Conservation (phyloP, 129 eudicot species). For the Scalesia atractyloides region DNA sequence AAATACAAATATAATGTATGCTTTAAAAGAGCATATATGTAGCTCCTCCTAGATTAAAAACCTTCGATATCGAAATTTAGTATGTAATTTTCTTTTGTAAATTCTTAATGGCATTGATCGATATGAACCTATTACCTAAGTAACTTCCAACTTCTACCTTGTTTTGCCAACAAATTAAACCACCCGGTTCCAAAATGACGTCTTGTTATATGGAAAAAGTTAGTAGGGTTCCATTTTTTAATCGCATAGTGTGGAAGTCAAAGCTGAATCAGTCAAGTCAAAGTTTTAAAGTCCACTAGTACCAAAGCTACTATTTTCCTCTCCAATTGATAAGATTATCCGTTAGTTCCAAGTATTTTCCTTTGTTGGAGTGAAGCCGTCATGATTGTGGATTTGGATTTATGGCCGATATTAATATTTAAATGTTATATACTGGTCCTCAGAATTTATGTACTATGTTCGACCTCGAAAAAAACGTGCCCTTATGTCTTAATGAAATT, state of each 20-base stretch:
- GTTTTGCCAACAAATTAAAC: neutral
- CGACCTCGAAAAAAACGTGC: no score
- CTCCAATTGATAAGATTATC: neutral
- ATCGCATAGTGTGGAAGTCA: neutral
- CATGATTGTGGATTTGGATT: neutral
- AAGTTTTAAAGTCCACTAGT: neutral
- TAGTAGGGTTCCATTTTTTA: neutral
- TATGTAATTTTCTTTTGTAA: no score
- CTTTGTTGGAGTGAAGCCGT: neutral
- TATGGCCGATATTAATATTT: no score
- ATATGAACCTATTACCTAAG: neutral
- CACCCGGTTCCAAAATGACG: neutral
- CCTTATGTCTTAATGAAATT: no score
- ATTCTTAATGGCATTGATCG: no score
- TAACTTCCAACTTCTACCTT: constrained; percentile 2
- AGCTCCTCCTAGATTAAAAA: no score
- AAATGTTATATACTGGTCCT: no score
- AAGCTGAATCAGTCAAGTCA: neutral
- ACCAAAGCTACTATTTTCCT: neutral
- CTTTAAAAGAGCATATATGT: no score
- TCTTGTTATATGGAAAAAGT: neutral
- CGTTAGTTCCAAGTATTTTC: neutral
- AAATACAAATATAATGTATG: no score
- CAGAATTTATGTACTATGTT: no score
- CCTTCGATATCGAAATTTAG: no score